Conservation (phyloP, 2,329 filamentous ascomycete species). For the Xylariaceae sp. region DNA sequence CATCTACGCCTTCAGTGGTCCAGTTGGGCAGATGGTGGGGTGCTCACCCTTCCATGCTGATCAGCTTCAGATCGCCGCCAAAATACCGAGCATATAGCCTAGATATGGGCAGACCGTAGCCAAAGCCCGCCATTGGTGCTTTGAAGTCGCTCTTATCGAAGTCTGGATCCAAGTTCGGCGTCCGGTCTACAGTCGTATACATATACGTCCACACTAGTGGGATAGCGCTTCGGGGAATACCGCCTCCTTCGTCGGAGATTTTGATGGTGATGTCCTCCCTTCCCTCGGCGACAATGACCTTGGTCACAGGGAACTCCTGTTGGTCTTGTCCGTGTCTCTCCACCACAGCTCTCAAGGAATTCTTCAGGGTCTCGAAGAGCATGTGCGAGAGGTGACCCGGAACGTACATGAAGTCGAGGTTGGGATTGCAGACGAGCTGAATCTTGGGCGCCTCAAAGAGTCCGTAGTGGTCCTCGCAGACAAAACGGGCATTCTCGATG, state of each 20-base stretch:
- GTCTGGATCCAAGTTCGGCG: conserved; percentile 88
- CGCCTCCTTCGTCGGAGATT: conserved; percentile 91
- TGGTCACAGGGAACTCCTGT: conserved; percentile 91
- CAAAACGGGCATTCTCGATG: conserved; percentile 97
- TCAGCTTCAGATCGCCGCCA: conserved; percentile 91
- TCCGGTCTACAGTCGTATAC: conserved; percentile 98
- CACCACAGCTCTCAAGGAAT: conserved; percentile 92
- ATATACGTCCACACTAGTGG: conserved; percentile 99
- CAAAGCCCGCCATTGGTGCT: conserved; percentile 97
- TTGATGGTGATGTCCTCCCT: conserved; percentile 99
- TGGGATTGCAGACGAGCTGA: conserved; percentile 88
- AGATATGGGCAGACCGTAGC: conserved; percentile 94
- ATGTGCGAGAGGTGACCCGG: conserved; percentile 98
- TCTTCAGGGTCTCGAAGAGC: conserved; percentile 99
- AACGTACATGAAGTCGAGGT: conserved; percentile 98
- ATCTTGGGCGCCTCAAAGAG: conserved; percentile 95
- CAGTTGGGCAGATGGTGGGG: neutral
- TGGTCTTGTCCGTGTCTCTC: conserved; percentile 93
- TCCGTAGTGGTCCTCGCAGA: conserved; percentile 97
- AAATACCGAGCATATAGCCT: conserved; percentile 94
- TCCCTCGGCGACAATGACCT: conserved; percentile 94
- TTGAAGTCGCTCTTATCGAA: conserved; percentile 99
- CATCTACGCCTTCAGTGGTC: neutral
- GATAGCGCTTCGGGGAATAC: conserved; percentile 86
- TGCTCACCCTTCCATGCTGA: conserved; percentile 96